Evolutionary conservation across 2,329 filamentous ascomycete genomes (phyloP), one percentile per base, ranked within the genome.

Genomic region (Fusarium temperatum): DNA sequence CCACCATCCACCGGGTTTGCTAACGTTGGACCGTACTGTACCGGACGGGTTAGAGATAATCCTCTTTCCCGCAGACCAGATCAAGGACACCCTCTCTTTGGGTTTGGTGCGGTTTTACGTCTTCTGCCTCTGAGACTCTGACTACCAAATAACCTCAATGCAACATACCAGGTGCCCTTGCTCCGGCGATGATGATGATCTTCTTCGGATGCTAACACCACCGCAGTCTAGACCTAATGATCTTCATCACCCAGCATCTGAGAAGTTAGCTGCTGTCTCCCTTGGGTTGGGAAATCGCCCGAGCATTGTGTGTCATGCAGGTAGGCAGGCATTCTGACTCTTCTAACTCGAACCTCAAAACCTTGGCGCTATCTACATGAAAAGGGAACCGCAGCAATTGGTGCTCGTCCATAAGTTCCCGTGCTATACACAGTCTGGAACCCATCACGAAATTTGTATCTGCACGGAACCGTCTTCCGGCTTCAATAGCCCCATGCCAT

Each of bases 161-260:
- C 35, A 44, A 51, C 48, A 50, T 38, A 50, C 64, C 36, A 63
- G 66, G 56, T 50, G 48, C 32, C 56, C 64, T 38, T 39, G 62
- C 30, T 45, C 42, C 65, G 24, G 54, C 53, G 30, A 64, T 38
- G 41, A 61, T 39, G 63, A 57, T 68, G 67, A 74, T 74, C 67
- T 44, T 68, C 55, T 55, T 63, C 62, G 48, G 32, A 50, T 67
- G 28, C 22, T 36, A 38, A 48, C 44, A 70, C 36, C 53, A 54
- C 66, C 66, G 53, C 36, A 61, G 56, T 74, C 72, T 74, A 74
- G 72, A 74, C 72, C 66, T 14, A 47, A 42, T 55, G 72, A 74
- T 74, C 72, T 65, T 72, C 72, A 74, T 58, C 26, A 55, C 38
- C 24, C 36, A 56, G 55, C 60, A 72, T 71, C 58, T 53, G 53